Base-by-base conservation (phyloP, 345 rosid genomes). In the Gossypium raimondii region DNA sequence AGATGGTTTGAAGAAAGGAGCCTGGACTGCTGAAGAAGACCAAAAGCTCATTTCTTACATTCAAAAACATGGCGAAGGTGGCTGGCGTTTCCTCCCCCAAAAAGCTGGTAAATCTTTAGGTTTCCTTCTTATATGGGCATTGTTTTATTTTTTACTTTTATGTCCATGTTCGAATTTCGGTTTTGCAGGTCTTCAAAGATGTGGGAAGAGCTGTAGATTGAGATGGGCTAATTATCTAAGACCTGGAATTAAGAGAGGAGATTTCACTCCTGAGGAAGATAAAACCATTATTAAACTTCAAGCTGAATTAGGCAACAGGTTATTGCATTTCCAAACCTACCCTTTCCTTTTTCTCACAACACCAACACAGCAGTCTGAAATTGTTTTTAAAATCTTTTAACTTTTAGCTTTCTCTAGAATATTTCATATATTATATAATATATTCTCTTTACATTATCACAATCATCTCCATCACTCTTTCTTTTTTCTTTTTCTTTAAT, bases 11-110 rank as follows among this genome's bases (percentile, higher is more conserved):
- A 87, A 73, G 81, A 85, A 73, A 85, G 88, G 90, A 76, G 79
- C 85, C 9, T 86, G 89, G 89, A 79, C 86, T 8, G 75, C 85
- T 7, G 85, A 80, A n/a, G 89, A 86, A 78, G 88, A 87, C 73
- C 70, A 78, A 43, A 83, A 80, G 67, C 90, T 87, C 68, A 7
- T 81, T 44, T 63, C 85, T 61, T 83, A 76, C 76, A 59, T 87
- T 41, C 76, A 78, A n/a, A 64, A 70, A 53, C 78, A 87, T 51
- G 90, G 86, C 13, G 84, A 87, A 79, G 88, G 88, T 50, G 77
- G 84, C 56, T 87, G 90, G 90, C 82, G 86, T 57, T 79, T 82
- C 45, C 80, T 86, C 63, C 87, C 89, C 0, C 72, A 79, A 58
- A 84, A 79, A 82, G 89, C 89, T 52, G 89, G 89, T 58, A 58